These are phyloP conservation scores for Trichoderma koningiopsis DNA, from an alignment of 2,329 filamentous ascomycete genomes.

Conservation along the genomic window DNA sequence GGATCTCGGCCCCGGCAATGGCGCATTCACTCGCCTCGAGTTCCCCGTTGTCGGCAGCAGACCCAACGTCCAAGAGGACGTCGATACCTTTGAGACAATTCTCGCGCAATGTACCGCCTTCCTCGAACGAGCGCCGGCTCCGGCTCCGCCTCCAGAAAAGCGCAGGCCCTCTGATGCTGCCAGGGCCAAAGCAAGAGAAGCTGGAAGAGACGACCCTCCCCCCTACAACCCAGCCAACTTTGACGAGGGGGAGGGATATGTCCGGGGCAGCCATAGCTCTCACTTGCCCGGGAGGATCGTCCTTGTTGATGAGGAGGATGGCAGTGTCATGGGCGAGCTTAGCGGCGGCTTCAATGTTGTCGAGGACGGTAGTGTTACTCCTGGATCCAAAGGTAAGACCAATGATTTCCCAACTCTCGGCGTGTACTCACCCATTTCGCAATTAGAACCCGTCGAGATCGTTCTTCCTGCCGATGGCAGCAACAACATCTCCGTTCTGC, in stretches of 20 bases:
- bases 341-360: constrained; percentile 78
- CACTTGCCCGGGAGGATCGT: constrained; percentile 73
- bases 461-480: constrained; percentile 69
- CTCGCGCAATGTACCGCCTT: constrained; percentile 97
- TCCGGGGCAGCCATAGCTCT: constrained; percentile 59
- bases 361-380: constrained; percentile 73
- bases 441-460: constrained; percentile 73
- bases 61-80: constrained; percentile 79
- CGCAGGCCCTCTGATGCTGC: constrained; percentile 11
- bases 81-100: constrained; percentile 97
- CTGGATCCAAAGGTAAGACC: constrained; percentile 87
- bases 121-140: constrained; percentile 75
- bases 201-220: constrained; percentile 51
- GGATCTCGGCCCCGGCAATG: constrained; percentile 85
- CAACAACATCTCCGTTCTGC: constrained; percentile 65
- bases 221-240: constrained; percentile 83
- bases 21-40: constrained; percentile 90
- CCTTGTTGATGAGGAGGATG: constrained; percentile 92
- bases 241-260: constrained; percentile 77
- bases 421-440: not conserved
- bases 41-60: constrained; percentile 76
- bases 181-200: constrained; percentile 39
- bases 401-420: not conserved
- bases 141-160: constrained; percentile 40
- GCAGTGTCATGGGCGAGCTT: constrained; percentile 90